These are phyloP conservation scores for Penicillium sp. DNA, from an alignment of 2,329 filamentous ascomycete genomes.

Conservation along the genomic window DNA sequence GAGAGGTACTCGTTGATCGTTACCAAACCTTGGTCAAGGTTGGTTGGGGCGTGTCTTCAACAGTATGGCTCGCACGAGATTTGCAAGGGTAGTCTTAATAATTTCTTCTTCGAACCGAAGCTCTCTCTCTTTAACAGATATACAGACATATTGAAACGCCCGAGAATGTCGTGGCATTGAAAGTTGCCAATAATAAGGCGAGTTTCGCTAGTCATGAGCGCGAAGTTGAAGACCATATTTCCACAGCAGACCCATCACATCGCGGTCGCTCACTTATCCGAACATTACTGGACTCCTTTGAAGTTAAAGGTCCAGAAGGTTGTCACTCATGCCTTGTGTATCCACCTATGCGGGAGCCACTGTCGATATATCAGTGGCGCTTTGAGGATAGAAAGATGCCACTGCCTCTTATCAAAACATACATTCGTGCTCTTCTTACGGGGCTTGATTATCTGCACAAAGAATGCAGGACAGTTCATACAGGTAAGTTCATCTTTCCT, in stretches of 20 bases:
- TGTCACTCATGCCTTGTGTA: conserved; percentile 41
- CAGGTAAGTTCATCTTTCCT: conserved; percentile 30
- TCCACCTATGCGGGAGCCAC: conserved; percentile 39
- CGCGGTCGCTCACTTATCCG: conserved; percentile 35
- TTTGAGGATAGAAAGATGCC: conserved; percentile 33
- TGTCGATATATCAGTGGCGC: conserved; percentile 36
- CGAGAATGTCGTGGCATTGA: conserved; percentile 29
- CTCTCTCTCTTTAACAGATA: conserved; percentile 20
- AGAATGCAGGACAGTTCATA: conserved; percentile 43
- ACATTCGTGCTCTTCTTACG: conserved; percentile 39
- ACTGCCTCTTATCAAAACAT: conserved; percentile 35
- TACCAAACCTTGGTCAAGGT: conserved; percentile 32
- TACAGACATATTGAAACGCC: conserved; percentile 25
- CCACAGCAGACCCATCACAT: conserved; percentile 32
- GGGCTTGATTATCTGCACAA: conserved; percentile 47
- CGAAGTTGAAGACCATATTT: conserved; percentile 36
- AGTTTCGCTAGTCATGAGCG: conserved; percentile 28
- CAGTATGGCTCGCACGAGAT: conserved; percentile 33
- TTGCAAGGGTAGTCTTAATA: conserved; percentile 25
- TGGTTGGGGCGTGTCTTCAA: conserved; percentile 32
- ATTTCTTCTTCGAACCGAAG: conserved; percentile 16
- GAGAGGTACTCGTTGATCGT: conserved; percentile 29
- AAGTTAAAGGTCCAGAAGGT: conserved; percentile 30
- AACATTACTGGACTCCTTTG: conserved; percentile 37
- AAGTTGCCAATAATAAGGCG: conserved; percentile 30